phyloP scores from a whole-genome alignment of 1,284 basidiomycete species.

The Vanrija sp. region DNA sequence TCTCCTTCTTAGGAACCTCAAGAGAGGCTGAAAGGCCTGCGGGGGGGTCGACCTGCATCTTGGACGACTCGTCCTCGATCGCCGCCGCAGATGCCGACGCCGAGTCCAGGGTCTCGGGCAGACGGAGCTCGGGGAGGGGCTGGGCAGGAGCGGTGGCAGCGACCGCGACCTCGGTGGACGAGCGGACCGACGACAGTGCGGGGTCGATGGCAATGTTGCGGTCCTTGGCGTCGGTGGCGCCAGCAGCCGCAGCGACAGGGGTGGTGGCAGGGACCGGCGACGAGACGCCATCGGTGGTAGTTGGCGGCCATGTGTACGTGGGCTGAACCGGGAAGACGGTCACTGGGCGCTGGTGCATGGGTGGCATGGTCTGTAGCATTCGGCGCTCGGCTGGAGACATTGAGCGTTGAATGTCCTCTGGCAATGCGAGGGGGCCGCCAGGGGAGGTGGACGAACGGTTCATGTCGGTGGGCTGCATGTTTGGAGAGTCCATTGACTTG shows the following conservation, averaged over 20 bases:
- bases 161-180: conserved; percentile 6
- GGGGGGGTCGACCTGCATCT: background rate
- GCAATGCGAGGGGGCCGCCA: background rate
- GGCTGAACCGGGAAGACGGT: conserved; percentile 28
- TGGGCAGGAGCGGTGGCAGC: conserved; percentile 3
- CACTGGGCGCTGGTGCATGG: conserved; percentile 11
- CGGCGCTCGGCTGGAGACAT: conserved; percentile 18
- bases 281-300: conserved; percentile 1
- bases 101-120: conserved; percentile 4
- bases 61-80: background rate
- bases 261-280: too few species aligned
- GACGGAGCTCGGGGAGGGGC: conserved; percentile 10
- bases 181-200: conserved; percentile 30
- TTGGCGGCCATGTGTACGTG: conserved; percentile 14
- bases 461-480: conserved; percentile 8
- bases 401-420: conserved; percentile 1
- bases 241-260: too few species aligned
- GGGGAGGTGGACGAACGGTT: conserved; percentile 8
- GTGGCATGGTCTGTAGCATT: conserved; percentile 16
- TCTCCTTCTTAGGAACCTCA: conserved; percentile 49
- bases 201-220: conserved; percentile 28
- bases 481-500: conserved; percentile 6
- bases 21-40: conserved; percentile 7
- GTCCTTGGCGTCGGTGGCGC: conserved; percentile 7
- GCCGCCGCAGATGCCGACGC: background rate